These are phyloP conservation scores for Dictyostelium firmibasis DNA, from an alignment of 78 protist genomes.

Conservation along the genomic window DNA sequence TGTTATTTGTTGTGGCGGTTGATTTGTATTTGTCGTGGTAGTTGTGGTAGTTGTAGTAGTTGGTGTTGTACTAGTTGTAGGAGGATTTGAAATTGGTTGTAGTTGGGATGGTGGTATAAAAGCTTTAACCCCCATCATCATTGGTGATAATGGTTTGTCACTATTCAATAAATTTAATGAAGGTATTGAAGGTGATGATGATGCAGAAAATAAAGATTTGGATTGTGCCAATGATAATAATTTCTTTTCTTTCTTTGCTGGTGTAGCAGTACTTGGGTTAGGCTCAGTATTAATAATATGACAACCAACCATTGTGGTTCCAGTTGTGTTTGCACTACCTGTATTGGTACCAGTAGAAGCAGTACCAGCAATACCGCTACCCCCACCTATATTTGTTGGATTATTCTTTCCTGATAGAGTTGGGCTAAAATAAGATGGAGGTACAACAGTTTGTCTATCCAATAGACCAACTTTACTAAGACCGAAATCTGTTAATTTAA, in stretches of 20 bases:
- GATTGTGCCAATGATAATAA: slow-evolving; percentile 20
- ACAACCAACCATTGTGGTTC: neutral
- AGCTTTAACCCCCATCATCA: neutral
- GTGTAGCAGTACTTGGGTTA: neutral
- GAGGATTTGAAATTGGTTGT: neutral
- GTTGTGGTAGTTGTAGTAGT: neutral
- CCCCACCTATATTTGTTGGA: neutral
- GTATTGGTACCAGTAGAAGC: neutral
- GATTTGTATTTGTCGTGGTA: neutral
- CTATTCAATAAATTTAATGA: neutral
- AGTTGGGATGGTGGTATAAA: neutral
- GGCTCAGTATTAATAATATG: neutral
- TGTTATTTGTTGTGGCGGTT: neutral
- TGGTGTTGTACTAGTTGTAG: neutral
- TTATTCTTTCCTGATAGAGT: neutral
- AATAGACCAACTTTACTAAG: slow-evolving; percentile 63
- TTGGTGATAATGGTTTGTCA: neutral
- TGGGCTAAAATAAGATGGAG: slow-evolving; percentile 8
- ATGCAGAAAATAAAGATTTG: slow-evolving; percentile 13
- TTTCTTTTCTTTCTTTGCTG: slow-evolving; percentile 23
- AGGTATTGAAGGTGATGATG: slow-evolving; percentile 53
- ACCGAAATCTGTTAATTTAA: slow-evolving; percentile 85
- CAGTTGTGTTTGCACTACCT: neutral
- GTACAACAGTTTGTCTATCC: slow-evolving; percentile 51
- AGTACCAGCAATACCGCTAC: neutral